Percentiles rank a stretch among this genome's conserved stretches.
Evolutionary conservation across 495 filamentous ascomycete genomes (phyloP).

Genomic region (Penicillium cosmopolitanum): DNA sequence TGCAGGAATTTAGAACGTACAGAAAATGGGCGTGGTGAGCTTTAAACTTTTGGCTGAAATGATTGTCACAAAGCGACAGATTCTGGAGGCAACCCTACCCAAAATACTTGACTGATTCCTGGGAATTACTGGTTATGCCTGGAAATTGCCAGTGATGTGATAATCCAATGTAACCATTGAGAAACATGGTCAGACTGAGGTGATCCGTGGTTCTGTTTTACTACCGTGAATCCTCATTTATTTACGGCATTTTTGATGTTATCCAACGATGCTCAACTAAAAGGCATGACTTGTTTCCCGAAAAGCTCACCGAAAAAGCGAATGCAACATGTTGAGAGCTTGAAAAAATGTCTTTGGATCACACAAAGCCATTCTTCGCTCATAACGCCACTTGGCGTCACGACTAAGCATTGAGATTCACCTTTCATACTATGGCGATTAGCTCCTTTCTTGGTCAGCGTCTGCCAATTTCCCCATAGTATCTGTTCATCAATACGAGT

Average conservation of each 20-base stretch:
- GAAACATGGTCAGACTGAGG: not conserved
- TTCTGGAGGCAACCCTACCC: too few species aligned
- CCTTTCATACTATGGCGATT: not conserved
- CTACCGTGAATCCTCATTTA: not conserved
- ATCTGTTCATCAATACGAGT: not conserved
- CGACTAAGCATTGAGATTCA: not conserved
- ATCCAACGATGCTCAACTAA: not conserved
- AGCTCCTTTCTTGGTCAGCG: not conserved
- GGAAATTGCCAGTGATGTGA: too few species aligned
- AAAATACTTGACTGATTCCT: too few species aligned
- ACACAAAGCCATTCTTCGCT: not conserved
- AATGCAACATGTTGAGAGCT: not conserved
- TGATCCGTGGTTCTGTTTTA: not conserved
- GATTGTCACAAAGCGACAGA: too few species aligned
- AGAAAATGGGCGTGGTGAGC: too few species aligned
- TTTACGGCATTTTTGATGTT: not conserved
- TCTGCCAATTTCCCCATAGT: not conserved
- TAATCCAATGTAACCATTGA: not conserved
- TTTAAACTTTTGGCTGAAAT: too few species aligned
- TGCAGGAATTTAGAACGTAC: too few species aligned
- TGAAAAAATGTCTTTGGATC: not conserved
- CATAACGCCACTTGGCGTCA: not conserved
- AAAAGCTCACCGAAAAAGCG: not conserved
- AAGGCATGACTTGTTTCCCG: not conserved
- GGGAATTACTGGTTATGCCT: too few species aligned